A percentile compares a stretch with the other conserved stretches of the same genome.
phyloP scores from a whole-genome alignment of 2,329 filamentous ascomycete genomes.

The Cercospora sp. region DNA sequence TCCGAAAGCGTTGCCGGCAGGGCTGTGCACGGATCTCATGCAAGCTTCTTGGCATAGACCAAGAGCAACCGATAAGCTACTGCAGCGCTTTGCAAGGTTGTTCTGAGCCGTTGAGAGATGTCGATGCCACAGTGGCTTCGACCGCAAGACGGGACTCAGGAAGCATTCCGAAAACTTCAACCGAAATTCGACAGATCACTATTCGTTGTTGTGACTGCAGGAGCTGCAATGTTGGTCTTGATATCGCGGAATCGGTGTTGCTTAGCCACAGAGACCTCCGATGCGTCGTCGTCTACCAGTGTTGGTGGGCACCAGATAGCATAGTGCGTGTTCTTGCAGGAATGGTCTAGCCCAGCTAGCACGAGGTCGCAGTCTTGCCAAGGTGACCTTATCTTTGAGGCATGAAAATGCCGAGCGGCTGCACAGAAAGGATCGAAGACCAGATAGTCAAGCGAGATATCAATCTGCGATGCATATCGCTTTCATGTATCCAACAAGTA shows the following conservation, averaged over 20 bases:
- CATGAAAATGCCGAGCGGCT: background rate
- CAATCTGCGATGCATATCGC: background rate
- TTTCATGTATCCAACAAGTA: background rate
- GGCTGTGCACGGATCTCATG: background rate
- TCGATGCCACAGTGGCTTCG: background rate
- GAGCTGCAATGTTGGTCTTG: background rate
- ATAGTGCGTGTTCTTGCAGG: background rate
- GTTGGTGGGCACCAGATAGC: background rate
- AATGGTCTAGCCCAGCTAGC: background rate
- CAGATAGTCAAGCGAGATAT: background rate
- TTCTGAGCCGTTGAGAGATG: background rate
- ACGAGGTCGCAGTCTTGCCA: background rate
- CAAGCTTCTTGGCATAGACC: background rate
- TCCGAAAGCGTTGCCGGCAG: background rate
- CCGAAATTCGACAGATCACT: background rate
- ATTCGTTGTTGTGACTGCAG: background rate
- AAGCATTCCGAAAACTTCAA: background rate
- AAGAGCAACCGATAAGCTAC: background rate
- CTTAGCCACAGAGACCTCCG: background rate
- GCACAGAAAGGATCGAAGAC: background rate
- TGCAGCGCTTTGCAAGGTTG: background rate
- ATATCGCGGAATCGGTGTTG: background rate
- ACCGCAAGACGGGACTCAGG: background rate
- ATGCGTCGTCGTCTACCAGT: background rate
- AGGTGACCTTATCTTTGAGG: background rate